Conservation (phyloP, 371 early-diverging fungal genomes). For the Phascolomyces articulosus region DNA sequence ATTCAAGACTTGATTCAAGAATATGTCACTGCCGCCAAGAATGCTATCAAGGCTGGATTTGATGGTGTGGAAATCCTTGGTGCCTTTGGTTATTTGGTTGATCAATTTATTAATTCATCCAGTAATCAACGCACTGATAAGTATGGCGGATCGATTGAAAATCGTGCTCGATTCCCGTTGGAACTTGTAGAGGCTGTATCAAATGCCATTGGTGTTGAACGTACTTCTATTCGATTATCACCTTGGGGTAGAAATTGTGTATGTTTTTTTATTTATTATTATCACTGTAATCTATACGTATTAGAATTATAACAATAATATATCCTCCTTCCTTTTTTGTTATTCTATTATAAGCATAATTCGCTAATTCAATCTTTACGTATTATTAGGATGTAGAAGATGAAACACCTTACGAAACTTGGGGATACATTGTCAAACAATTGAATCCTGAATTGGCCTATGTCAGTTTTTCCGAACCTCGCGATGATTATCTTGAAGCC, state of each 20-base stretch:
- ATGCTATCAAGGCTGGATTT: constrained; percentile 39
- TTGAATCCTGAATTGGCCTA: constrained; percentile 34
- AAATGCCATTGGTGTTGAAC: constrained; percentile 13
- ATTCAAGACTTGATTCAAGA: constrained; percentile 63
- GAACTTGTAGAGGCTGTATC: constrained; percentile 45
- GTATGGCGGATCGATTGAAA: constrained; percentile 59
- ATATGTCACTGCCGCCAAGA: too few relatives aligned
- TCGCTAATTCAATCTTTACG: too few relatives aligned
- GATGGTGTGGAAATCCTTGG: constrained; percentile 72
- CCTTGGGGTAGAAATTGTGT: too few relatives aligned
- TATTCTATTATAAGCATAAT: too few relatives aligned
- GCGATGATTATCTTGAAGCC: constrained; percentile 14
- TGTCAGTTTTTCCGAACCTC: constrained; percentile 36
- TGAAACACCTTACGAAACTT: constrained; percentile 36
- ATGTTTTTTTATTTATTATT: too few relatives aligned
- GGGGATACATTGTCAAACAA: constrained; percentile 22
- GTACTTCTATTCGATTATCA: constrained; percentile 19
- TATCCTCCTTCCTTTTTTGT: too few relatives aligned
- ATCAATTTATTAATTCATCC: constrained; percentile 37
- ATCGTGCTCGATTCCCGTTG: constrained; percentile 51
- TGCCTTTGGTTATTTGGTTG: constrained; percentile 66
- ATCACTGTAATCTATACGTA: too few relatives aligned
- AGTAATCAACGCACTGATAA: constrained; percentile 61
- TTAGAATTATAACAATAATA: too few relatives aligned
- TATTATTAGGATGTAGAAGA: constrained; percentile 25